These are phyloP conservation scores for Leptographium flavum DNA, from an alignment of 2,329 filamentous ascomycete species.

Conservation along the genomic window DNA sequence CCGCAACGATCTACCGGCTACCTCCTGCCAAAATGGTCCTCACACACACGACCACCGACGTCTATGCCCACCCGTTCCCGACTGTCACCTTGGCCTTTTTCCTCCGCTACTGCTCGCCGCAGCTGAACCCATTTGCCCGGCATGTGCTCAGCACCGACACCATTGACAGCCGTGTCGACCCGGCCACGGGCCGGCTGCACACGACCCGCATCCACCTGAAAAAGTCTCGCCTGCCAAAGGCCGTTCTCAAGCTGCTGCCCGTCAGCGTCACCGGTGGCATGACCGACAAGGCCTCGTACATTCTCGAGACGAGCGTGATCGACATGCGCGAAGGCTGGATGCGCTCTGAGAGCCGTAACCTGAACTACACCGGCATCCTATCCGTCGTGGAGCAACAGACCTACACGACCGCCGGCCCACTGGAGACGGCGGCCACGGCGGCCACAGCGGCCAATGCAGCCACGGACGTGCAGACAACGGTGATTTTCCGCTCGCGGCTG, in stretches of 20 bases:
- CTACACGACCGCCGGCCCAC: conserved; percentile 32
- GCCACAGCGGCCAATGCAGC: conserved; percentile 11
- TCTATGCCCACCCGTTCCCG: conserved; percentile 68
- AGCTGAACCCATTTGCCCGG: conserved; percentile 63
- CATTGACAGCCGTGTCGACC: conserved; percentile 60
- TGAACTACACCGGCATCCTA: conserved; percentile 70
- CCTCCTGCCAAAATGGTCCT: conserved; percentile 37
- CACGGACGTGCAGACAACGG: conserved; percentile 60
- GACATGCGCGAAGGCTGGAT: conserved; percentile 73
- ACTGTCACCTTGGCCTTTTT: conserved; percentile 83
- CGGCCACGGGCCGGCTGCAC: conserved; percentile 57
- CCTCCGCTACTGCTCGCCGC: conserved; percentile 62
- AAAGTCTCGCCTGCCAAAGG: conserved; percentile 61
- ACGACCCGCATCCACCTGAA: conserved; percentile 73
- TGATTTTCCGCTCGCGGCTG: conserved; percentile 57
- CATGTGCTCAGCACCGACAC: conserved; percentile 77
- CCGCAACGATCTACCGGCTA: conserved; percentile 13
- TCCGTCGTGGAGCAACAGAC: conserved; percentile 64
- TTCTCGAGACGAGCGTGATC: conserved; percentile 66
- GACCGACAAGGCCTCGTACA: conserved; percentile 60
- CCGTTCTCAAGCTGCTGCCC: conserved; percentile 63
- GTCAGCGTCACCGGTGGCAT: conserved; percentile 50
- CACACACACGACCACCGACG: conserved; percentile 52
- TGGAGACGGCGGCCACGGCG: neutral
- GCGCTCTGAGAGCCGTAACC: conserved; percentile 65